Conservation (phyloP, 1,284 basidiomycete genomes). For the Melampsora americana region DNA sequence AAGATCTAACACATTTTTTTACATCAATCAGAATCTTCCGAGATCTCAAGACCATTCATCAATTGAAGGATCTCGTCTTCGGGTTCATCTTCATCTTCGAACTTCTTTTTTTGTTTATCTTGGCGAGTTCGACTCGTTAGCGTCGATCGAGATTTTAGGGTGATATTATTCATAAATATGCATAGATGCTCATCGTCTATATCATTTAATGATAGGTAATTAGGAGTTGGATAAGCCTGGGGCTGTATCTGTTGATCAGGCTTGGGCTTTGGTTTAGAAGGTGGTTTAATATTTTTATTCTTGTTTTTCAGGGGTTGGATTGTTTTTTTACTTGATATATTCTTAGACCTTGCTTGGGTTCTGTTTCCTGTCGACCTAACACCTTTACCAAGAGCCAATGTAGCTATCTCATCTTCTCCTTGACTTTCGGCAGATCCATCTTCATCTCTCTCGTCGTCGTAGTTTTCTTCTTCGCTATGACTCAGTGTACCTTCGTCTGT, state of each 20-base stretch:
- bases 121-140: too few relatives aligned
- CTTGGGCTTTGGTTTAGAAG: background rate
- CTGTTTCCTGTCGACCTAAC: too few relatives aligned
- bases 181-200: background rate
- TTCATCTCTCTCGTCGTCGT: background rate
- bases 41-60: constrained; percentile 2
- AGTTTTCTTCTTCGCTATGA: constrained; percentile 7
- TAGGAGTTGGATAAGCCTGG: background rate
- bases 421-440: background rate
- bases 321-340: background rate
- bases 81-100: constrained; percentile 1
- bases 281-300: background rate
- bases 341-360: too few relatives aligned
- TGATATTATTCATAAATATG: background rate
- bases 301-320: background rate
- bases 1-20: too few relatives aligned
- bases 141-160: too few relatives aligned
- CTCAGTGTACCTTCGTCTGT: background rate
- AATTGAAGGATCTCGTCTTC: constrained; percentile 6
- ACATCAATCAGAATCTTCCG: too few relatives aligned
- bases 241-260: background rate
- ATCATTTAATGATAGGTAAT: background rate
- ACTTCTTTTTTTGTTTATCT: too few relatives aligned
- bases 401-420: background rate
- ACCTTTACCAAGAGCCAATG: background rate